Percentiles rank a stretch among this genome's conserved stretches.
These are phyloP conservation scores for Aphanocladium album DNA, from an alignment of 2,329 filamentous ascomycete genomes.

Conservation along the genomic window DNA sequence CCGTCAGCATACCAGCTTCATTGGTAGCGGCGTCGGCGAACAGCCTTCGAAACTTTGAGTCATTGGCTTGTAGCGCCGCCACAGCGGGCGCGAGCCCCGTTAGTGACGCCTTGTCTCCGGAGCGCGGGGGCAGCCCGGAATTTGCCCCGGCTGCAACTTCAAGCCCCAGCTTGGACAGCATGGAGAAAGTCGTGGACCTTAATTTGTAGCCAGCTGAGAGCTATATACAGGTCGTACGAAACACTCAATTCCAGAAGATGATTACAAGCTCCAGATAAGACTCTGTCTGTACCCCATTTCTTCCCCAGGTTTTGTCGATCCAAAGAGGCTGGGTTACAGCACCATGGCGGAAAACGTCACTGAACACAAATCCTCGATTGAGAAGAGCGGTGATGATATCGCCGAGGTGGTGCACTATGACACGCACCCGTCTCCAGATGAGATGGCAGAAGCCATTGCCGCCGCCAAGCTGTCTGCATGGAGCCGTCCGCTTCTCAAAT, in stretches of 20 bases:
- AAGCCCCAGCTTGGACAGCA: background rate
- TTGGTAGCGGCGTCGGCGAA: no score
- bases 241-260: background rate
- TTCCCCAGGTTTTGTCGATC: background rate
- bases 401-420: slow-evolving; percentile 4
- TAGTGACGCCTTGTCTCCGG: background rate
- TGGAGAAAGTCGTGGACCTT: background rate
- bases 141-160: background rate
- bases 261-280: background rate
- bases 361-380: background rate
- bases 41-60: background rate
- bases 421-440: slow-evolving; percentile 11
- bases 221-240: background rate
- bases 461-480: slow-evolving; percentile 3
- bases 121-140: background rate
- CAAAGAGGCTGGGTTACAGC: background rate
- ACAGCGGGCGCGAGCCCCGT: background rate
- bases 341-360: background rate
- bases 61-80: background rate
- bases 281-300: background rate
- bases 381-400: background rate
- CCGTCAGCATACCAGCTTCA: no score
- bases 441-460: slow-evolving; percentile 14
- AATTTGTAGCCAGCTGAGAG: background rate
- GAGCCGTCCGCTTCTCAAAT: slow-evolving; percentile 13